Base-by-base conservation (phyloP, 176 grass and related monocot genomes). In the Musa beccarii region DNA sequence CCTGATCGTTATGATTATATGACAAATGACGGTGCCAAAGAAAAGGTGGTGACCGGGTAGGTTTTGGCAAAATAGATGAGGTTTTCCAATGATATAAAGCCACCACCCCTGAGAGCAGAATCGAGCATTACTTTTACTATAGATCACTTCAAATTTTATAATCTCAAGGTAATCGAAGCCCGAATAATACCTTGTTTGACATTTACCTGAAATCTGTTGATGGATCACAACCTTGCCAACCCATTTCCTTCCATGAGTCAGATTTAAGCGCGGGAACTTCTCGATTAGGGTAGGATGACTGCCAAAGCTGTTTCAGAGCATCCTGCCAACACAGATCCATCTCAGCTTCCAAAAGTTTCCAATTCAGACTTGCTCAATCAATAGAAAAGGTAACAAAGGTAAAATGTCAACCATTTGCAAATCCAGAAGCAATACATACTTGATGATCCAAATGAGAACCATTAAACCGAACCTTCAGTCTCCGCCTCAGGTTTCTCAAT, bases 221-320 rank as follows among this genome's bases (percentile, higher is more conserved):
- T 63, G 94, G 94, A 54, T 98, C 94, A 57, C 59, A 89, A 59
- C 94, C 94, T 89, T 98, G 94, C 94, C 94, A 98, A 77, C 94
- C 94, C 94, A 98, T 98, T 61, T 93, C 86, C 82, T 93, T 98
- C 94, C 94, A 98, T 61, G 85, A 79, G 82, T 98, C 88, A n/a
- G 94, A 98, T 91, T 93, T 93, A 28, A 93, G 80, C 34, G 90
- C 82, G 74, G 94, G 94, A 76, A 90, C 84, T 65, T 82, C 78
- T 2, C 78, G 84, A 79, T 76, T 75, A 49, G 90, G 90, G 68
- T 90, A 93, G 77, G 94, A 87, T 54, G 90, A 83, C 65, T 57
- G 86, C 94, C 94, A 98, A 8, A 98, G 88, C 81, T 98, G 90
- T 54, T 84, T 93, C 78, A 98, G 78, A 26, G 88, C 90, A 74